Conservation (phyloP, 108 stramenopile species). For the Cyclostephanos tholiformis region DNA sequence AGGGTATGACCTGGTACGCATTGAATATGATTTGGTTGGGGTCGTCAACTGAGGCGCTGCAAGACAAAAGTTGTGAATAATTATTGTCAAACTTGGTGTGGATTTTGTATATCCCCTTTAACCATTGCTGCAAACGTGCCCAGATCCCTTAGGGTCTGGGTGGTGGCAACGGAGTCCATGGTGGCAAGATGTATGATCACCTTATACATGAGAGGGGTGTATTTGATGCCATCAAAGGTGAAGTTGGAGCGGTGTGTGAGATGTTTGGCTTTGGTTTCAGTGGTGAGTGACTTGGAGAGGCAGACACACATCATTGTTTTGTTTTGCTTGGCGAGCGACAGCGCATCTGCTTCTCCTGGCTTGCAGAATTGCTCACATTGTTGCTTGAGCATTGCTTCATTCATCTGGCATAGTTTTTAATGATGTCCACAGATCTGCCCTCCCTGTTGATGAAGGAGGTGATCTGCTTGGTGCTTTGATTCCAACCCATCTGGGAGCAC, state of each 20-base stretch:
- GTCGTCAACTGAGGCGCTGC: not conserved
- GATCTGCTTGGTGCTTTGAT: not conserved
- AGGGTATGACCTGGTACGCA: not conserved
- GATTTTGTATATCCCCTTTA: too few species aligned
- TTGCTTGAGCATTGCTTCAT: not conserved
- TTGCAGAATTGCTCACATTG: not conserved
- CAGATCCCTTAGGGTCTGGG: too few species aligned
- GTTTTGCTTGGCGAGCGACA: not conserved
- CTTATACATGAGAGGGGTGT: too few species aligned
- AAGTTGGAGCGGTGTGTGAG: too few species aligned
- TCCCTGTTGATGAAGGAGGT: not conserved
- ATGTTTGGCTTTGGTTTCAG: not conserved
- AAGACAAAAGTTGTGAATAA: too few species aligned
- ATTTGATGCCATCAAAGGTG: too few species aligned
- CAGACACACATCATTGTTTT: not conserved
- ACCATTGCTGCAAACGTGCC: too few species aligned
- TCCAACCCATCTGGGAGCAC: not conserved
- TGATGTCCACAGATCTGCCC: not conserved
- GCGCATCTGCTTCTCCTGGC: not conserved
- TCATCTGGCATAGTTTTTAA: not conserved
- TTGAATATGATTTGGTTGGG: not conserved
- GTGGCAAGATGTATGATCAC: too few species aligned
- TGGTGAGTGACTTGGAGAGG: not conserved
- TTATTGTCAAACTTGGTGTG: too few species aligned
- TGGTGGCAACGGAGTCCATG: too few species aligned